Base-by-base conservation (phyloP, 768 basidiomycete species). In the Leccinellum albellum region DNA sequence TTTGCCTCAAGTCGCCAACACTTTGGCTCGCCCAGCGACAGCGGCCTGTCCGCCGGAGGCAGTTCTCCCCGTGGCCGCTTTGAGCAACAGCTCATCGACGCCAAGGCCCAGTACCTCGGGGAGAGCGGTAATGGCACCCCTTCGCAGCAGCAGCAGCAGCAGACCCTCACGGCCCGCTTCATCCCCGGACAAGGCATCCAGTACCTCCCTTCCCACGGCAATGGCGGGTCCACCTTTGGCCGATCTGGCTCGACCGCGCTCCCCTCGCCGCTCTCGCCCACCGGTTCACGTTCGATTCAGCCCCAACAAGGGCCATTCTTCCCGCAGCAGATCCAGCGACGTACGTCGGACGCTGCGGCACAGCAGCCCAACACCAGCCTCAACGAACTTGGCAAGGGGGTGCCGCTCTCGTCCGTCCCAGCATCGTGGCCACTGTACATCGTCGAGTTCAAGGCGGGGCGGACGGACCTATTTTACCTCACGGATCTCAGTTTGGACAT, bases 381-480 rank as follows among this genome's bases (percentile, higher is more conserved):
- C 33, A 72, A 64, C 37, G 82, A 94, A 12, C 85, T 96, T 23
- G 95, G 96, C 50, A 88, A 88, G 66, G 96, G 96, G 33, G 83
- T 98, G 0, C 93, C 94, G 0, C 80, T 98, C 17, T 85, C 88
- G 68, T 73, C 88, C 49, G 87, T 99, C 42, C 88, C 94, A 1
- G 70, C 88, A 13, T 84, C 86, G 33, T 91, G 89, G 78, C 93
- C 90, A n/a, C 81, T 99, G 8, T 98, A 84, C 79, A 95, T 98
- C 64, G 89, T 98, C 64, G 91, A 97, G 72, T 99, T 99, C 81
- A 99, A 98, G 74, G 95, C 95, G 0, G 93, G 94, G 0, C 85
- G 96, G 40, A 94, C 94, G 60, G 96, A 98, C 71, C 75, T 99
- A 26, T 98, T 94, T 75, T 98, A 97, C 72, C 80, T 87, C 59